Evolutionary conservation across 805 yeast genomes (phyloP), one percentile per base, ranked within the genome.

Genomic region (Saccharomycopsis fermentans): DNA sequence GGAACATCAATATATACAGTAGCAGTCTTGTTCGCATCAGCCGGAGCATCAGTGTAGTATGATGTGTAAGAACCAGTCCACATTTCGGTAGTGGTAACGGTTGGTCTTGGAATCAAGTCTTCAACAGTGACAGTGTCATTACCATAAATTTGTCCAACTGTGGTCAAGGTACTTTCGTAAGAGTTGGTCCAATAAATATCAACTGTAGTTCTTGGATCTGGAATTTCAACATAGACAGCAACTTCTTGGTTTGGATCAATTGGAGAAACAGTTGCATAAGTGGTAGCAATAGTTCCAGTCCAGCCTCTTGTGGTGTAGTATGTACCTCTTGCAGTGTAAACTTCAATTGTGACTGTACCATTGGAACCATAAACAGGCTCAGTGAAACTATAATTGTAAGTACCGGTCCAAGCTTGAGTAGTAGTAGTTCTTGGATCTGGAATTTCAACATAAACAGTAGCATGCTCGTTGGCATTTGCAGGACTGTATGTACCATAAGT

Each of bases 11-110:
- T 74, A 34, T 69, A 64, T 43, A 66, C 58, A 2, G 75, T 74
- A 16, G 73, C 71, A 24, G 61, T 58, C 47, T 65, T 63, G 37
- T 71, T 70, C 0, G 75, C 76, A 16, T 71, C 70, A 19, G 65
- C 56, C 19, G 74, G 73, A 37, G 66, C 65, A 55, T 70, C 69
- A 19, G 74, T 48, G 48, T 54, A 29, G 14, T 36, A 34, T 19
- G 39, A 29, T 8, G 39, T 54, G 50, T 36, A 54, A 14, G 56
- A 40, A 3, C 21, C 35, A 21, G 50, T 29, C 50, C 56, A 54
- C 26, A 29, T 36, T 39, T 54, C 35, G 19, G 56, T 54, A n/a
- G 56, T 54, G 16, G 47, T 36, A 37, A 24, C 19, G 24, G 56
- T 54, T n/a, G 39, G 26, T 29, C 39, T 16, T 54, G 56, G 56